Percentiles rank a stretch among this genome's conserved stretches.
phyloP scores from a whole-genome alignment of 2,329 filamentous ascomycete genomes.

The Paracamarosporium sp. region DNA sequence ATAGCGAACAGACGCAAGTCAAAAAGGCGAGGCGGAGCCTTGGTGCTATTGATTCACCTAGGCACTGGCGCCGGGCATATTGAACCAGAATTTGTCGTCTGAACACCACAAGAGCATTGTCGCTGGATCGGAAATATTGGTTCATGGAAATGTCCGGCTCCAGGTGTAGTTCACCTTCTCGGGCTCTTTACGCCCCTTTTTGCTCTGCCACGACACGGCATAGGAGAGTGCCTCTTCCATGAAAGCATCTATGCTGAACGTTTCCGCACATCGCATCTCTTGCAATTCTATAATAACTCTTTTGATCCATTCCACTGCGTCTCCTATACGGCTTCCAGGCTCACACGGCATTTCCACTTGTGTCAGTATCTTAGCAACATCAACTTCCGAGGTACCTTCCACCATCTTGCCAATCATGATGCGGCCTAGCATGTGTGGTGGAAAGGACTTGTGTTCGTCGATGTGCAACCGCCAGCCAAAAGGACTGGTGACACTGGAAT shows the following conservation, averaged over 20 bases:
- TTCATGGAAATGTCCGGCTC: constrained; percentile 25
- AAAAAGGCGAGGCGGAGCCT: background rate
- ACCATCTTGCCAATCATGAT: constrained; percentile 24
- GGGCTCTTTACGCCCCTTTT: background rate
- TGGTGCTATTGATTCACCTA: background rate
- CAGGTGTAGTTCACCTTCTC: constrained; percentile 27
- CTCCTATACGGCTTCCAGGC: constrained; percentile 8
- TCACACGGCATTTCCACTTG: constrained; percentile 17
- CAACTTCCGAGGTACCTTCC: constrained; percentile 5
- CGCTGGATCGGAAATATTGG: background rate
- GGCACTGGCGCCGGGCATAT: background rate
- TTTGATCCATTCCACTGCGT: constrained; percentile 18
- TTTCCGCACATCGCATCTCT: constrained; percentile 15
- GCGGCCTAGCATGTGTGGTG: constrained; percentile 18
- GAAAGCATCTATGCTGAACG: constrained; percentile 18
- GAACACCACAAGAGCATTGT: background rate
- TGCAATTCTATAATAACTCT: constrained; percentile 19
- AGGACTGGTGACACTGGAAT: constrained; percentile 13
- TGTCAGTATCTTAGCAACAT: constrained; percentile 13
- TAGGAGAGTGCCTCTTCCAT: constrained; percentile 16
- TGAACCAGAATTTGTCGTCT: too few species aligned
- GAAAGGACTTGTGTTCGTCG: constrained; percentile 11
- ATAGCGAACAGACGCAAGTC: background rate
- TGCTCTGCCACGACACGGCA: constrained; percentile 13
- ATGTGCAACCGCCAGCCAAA: constrained; percentile 22